Conservation (phyloP, 148 eudicot genomes). For the Vaccinium corymbosum region DNA sequence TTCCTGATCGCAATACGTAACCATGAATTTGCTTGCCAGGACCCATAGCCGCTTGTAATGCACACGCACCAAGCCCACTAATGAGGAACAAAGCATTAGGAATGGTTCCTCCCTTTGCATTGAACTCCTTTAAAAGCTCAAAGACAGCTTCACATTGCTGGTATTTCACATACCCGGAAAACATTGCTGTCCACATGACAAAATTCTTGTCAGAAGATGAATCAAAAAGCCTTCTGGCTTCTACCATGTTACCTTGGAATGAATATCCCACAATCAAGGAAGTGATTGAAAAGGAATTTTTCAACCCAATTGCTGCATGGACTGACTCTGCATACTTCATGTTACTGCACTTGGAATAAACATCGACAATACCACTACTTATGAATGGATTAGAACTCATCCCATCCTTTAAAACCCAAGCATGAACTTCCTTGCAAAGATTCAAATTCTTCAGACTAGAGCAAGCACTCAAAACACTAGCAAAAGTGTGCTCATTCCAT, state of each 20-base stretch:
- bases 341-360: slow-evolving; percentile 71
- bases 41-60: slow-evolving; percentile 52
- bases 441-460: slow-evolving; percentile 53
- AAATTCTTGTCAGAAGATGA: slow-evolving; percentile 53
- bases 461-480: slow-evolving; percentile 62
- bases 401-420: slow-evolving; percentile 48
- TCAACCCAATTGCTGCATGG: slow-evolving; percentile 29
- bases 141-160: slow-evolving; percentile 58
- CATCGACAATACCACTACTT: slow-evolving; percentile 69
- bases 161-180: slow-evolving; percentile 69
- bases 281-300: slow-evolving; percentile 52
- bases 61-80: slow-evolving; percentile 63
- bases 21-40: slow-evolving; percentile 78
- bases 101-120: slow-evolving; percentile 27
- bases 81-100: slow-evolving; percentile 51
- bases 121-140: slow-evolving; percentile 48
- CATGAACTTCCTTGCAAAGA: slow-evolving; percentile 81
- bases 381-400: slow-evolving; percentile 50
- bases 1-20: slow-evolving; percentile 44
- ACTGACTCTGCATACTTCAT: slow-evolving; percentile 65
- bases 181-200: slow-evolving; percentile 72
- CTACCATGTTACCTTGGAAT: slow-evolving; percentile 55
- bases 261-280: slow-evolving; percentile 87
- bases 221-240: slow-evolving; percentile 70
- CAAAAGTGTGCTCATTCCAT: slow-evolving; percentile 71